Percentiles rank a stretch among this genome's conserved stretches.
phyloP scores from a whole-genome alignment of 805 yeast genomes.

The Wickerhamiella brachini region DNA sequence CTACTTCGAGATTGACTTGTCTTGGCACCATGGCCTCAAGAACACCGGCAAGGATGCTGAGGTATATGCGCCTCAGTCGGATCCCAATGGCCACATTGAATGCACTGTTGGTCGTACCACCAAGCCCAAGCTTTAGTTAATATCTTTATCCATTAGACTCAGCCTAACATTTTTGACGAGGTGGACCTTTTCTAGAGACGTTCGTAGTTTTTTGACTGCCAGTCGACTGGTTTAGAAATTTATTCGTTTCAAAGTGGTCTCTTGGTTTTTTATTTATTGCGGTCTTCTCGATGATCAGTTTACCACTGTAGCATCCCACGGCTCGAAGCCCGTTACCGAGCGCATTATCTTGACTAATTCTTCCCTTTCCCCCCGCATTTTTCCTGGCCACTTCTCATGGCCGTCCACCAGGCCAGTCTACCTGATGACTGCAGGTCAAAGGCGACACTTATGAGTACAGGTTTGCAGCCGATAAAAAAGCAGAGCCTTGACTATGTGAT shows the following conservation, averaged over 20 bases:
- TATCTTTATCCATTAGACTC: too few species aligned
- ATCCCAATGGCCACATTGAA: constrained; percentile 86
- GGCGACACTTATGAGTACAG: neutral
- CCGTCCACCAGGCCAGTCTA: neutral
- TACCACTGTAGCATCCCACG: too few species aligned
- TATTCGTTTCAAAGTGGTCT: too few species aligned
- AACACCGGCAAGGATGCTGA: constrained; percentile 52
- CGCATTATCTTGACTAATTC: neutral
- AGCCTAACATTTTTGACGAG: too few species aligned
- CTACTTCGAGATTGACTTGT: constrained; percentile 64
- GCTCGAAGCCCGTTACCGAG: neutral
- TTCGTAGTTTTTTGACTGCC: too few species aligned
- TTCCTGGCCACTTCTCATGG: neutral
- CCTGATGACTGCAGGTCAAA: neutral
- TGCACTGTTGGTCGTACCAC: constrained; percentile 59
- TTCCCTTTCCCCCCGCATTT: neutral
- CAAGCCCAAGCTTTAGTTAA: neutral
- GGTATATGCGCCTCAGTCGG: constrained; percentile 73
- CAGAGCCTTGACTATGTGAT: constrained; percentile 65
- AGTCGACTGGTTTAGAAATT: too few species aligned
- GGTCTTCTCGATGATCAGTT: too few species aligned
- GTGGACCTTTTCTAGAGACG: too few species aligned
- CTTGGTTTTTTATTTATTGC: too few species aligned
- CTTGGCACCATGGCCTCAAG: constrained; percentile 68
- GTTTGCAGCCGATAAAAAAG: constrained; percentile 36